Base-by-base conservation (phyloP, 441 rosid species). In the Aquilaria agallochum region DNA sequence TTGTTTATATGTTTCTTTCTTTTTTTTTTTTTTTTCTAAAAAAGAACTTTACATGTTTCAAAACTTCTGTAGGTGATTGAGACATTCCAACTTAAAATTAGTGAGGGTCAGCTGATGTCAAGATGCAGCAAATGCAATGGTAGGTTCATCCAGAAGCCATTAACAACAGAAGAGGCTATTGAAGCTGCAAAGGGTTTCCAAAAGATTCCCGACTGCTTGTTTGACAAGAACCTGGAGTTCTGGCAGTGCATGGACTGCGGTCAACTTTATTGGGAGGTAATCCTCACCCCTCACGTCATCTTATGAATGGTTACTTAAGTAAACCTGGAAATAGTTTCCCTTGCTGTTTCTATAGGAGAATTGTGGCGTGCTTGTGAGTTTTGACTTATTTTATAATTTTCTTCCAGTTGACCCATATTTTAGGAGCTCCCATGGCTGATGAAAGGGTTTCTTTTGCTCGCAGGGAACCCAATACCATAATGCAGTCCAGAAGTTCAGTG, bases 161-260 rank as follows among this genome's bases (percentile, higher is more conserved):
- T 93, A 47, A 65, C 89, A 58, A 81, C 81, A 8, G 96, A 87
- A 78, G 93, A 93, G 74, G 98, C 97, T 20, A 68, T 87, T 72
- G 95, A 93, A 79, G 93, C 98, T 46, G 92, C 96, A 46, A 93
- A 90, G 66, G 96, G 97, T 57, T 90, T 93, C 74, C 98, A 93
- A 78, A 88, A 72, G 76, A 90, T 93, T 68, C 96, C 96, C 4
- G 48, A 50, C 73, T 90, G 98, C 78, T 67, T 93, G 73, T 86
- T 93, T 59, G 66, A 90, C 85, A 88, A 88, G 75, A 79, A 90
- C 55, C 54, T 92, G 55, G 88, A 92, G 67, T 92, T 92, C 74
- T 92, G 98, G 96, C 96, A 89, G 73, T 92, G 98, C 83, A 83
- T 80, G 87, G 91, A 87, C 61, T 92, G 98, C 79, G 72, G 76